phyloP scores from a whole-genome alignment of 306 rosid genomes.

The Vigna nakashimae region DNA sequence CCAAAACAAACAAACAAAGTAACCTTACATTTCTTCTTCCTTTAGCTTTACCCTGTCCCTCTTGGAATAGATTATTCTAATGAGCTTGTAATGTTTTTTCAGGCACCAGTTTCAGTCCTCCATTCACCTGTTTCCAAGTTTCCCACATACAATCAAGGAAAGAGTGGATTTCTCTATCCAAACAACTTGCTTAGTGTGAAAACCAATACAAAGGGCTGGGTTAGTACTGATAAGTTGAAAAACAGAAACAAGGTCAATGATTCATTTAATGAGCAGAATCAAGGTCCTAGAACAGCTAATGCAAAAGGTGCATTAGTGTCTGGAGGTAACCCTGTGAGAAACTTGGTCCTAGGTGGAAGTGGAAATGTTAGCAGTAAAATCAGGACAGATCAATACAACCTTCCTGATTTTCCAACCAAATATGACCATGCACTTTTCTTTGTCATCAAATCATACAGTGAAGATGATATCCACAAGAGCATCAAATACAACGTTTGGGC shows the following conservation, averaged over 20 bases:
- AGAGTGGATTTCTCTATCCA: conserved; percentile 60
- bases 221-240: conserved; percentile 67
- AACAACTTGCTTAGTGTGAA: conserved; percentile 58
- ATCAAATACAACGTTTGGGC: conserved; percentile 89
- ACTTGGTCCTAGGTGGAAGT: conserved; percentile 44
- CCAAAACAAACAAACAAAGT: conserved; percentile 70
- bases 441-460: conserved; percentile 88
- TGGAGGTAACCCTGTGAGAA: conserved; percentile 49
- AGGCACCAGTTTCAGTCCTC: conserved; percentile 55
- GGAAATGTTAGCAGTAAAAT: conserved; percentile 42
- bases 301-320: conserved; percentile 48
- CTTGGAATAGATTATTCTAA: conserved; percentile 38
- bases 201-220: conserved; percentile 63
- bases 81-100: conserved; percentile 41
- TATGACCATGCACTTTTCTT: conserved; percentile 76
- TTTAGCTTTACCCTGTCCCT: conserved; percentile 4
- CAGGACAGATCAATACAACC: conserved; percentile 68
- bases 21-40: conserved; percentile 9
- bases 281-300: conserved; percentile 64
- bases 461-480: conserved; percentile 91
- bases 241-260: conserved; percentile 58
- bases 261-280: conserved; percentile 60
- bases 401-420: conserved; percentile 73
- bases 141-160: conserved; percentile 66
- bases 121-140: conserved; percentile 63